Conservation (phyloP, 192 early-diverging fungal genomes). For the Backusella tarrabulga region DNA sequence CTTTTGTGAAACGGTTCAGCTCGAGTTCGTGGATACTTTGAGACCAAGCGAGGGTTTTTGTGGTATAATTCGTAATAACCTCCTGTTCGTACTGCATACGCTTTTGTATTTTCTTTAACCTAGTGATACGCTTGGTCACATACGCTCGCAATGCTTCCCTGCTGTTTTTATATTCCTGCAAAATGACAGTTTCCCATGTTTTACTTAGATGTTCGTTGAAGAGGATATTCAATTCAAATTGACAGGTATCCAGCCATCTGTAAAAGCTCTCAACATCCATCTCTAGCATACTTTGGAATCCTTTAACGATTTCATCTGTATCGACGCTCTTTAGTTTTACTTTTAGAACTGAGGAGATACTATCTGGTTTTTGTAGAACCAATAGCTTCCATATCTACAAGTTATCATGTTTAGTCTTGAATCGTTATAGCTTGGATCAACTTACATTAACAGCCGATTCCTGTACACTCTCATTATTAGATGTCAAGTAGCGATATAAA, state of each 20-base stretch:
- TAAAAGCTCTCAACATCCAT: constrained; percentile 56
- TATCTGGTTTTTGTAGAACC: constrained; percentile 53
- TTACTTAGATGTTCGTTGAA: constrained; percentile 53
- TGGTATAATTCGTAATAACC: constrained; percentile 47
- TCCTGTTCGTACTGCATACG: constrained; percentile 40
- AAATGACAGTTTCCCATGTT: constrained; percentile 57
- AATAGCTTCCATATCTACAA: constrained; percentile 57
- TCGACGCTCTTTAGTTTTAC: constrained; percentile 14
- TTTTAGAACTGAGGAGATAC: constrained; percentile 44
- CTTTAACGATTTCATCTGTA: constrained; percentile 48
- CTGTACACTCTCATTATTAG: constrained; percentile 37
- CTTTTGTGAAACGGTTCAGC: constrained; percentile 50
- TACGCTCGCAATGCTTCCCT: constrained; percentile 45
- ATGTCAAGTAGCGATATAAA: constrained; percentile 51
- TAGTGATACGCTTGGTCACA: constrained; percentile 46
- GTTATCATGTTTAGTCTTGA: background rate
- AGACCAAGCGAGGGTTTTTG: constrained; percentile 52
- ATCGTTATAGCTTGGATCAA: constrained; percentile 1
- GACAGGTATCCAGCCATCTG: constrained; percentile 53
- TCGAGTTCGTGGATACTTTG: constrained; percentile 61
- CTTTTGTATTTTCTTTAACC: constrained; percentile 48
- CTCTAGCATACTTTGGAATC: constrained; percentile 52
- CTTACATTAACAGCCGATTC: constrained; percentile 48
- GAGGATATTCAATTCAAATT: constrained; percentile 49
- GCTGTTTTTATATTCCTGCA: constrained; percentile 46